Percentiles rank a stretch among this genome's conserved stretches.
Conservation (phyloP, 805 yeast species). For the Metschnikowia corniflorae region DNA sequence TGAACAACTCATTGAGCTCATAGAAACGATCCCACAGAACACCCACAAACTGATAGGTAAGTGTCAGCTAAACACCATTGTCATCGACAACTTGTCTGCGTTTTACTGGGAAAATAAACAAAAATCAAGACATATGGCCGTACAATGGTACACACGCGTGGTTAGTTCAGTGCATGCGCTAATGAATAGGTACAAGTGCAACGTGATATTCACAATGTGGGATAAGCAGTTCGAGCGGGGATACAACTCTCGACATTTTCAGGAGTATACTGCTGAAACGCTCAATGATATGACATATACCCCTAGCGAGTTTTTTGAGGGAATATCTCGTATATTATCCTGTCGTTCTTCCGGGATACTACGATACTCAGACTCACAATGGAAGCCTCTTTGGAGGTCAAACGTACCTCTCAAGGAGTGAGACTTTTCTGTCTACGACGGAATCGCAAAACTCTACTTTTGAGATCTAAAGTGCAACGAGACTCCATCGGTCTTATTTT, state of each 20-base stretch:
- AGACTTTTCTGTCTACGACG: too few relatives aligned
- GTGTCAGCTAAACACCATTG: slow-evolving; percentile 20
- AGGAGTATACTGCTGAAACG: not conserved
- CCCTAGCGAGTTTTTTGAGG: slow-evolving; percentile 10
- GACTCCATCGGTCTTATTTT: too few relatives aligned
- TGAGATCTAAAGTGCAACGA: too few relatives aligned
- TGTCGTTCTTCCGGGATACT: slow-evolving; percentile 1
- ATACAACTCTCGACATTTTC: slow-evolving; percentile 13
- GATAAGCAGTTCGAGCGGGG: slow-evolving; percentile 32
- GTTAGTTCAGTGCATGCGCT: slow-evolving; percentile 11
- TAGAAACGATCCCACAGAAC: slow-evolving; percentile 4
- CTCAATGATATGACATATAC: slow-evolving; percentile 9
- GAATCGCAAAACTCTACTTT: too few relatives aligned
- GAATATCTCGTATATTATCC: not conserved
- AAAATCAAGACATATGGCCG: not conserved
- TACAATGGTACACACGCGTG: slow-evolving; percentile 17
- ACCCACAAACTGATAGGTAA: not conserved
- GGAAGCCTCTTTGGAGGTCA: slow-evolving; percentile 1
- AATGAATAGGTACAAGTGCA: slow-evolving; percentile 23
- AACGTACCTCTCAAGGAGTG: too few relatives aligned
- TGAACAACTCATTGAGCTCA: slow-evolving; percentile 3
- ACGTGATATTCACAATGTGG: slow-evolving; percentile 28
- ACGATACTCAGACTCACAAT: slow-evolving; percentile 1
- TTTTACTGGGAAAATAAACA: slow-evolving; percentile 30
- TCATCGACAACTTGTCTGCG: slow-evolving; percentile 33